Evolutionary conservation across 2,329 filamentous ascomycete genomes (phyloP).

Genomic region (Eutypella sp.): DNA sequence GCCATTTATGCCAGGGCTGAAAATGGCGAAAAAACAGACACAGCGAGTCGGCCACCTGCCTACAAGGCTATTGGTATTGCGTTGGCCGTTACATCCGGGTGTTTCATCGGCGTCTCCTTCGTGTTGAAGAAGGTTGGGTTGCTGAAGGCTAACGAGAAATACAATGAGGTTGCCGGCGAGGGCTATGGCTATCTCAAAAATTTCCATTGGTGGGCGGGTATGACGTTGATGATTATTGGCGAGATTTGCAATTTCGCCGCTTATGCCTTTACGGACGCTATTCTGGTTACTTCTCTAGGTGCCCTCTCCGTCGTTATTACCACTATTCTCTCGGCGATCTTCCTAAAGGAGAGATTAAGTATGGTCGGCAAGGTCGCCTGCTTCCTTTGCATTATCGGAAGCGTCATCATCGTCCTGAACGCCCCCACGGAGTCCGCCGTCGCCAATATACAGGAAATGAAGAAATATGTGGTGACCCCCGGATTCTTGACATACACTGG

Average conservation of each 20-base stretch:
- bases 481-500: constrained; percentile 84
- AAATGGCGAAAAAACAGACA: constrained; percentile 21
- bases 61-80: constrained; percentile 87
- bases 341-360: constrained; percentile 90
- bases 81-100: constrained; percentile 78
- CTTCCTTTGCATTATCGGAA: constrained; percentile 90
- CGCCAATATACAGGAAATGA: constrained; percentile 85
- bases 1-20: constrained; percentile 39
- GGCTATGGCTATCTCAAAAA: constrained; percentile 98
- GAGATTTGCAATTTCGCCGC: constrained; percentile 97
- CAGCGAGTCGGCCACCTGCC: constrained; percentile 37
- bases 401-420: constrained; percentile 90
- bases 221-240: constrained; percentile 94
- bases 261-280: constrained; percentile 94
- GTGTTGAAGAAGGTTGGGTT: constrained; percentile 92
- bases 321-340: constrained; percentile 86
- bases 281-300: constrained; percentile 87
- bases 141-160: constrained; percentile 89
- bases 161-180: constrained; percentile 91
- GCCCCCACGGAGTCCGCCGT: constrained; percentile 83
- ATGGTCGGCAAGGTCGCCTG: constrained; percentile 95
- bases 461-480: constrained; percentile 77
- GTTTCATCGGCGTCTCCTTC: constrained; percentile 93
- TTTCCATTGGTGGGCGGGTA: constrained; percentile 88
- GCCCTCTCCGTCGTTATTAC: constrained; percentile 90